Percentiles rank a stretch among this genome's conserved stretches.
phyloP scores from a whole-genome alignment of 1,139 yeast genomes.

The Blastobotrys apis region DNA sequence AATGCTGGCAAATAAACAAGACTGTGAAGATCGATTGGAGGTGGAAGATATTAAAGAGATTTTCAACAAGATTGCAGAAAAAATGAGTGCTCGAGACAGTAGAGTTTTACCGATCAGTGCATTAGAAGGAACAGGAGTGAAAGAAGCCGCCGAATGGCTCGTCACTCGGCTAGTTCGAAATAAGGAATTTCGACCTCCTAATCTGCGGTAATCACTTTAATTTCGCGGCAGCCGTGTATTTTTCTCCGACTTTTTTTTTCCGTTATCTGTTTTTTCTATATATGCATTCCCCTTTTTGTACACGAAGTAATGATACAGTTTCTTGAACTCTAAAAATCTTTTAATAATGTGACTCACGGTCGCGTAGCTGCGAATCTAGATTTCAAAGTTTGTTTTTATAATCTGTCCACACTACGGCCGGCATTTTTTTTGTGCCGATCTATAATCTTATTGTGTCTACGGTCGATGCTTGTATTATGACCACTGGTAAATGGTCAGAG shows the following conservation, averaged over 20 bases:
- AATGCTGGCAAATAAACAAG: slow-evolving; percentile 96
- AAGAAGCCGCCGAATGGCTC: slow-evolving; percentile 87
- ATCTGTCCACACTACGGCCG: too few relatives aligned
- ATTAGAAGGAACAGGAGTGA: slow-evolving; percentile 73
- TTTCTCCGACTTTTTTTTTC: background rate
- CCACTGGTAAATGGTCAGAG: too few relatives aligned
- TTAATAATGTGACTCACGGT: too few relatives aligned
- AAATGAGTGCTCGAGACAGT: slow-evolving; percentile 84
- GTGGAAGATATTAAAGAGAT: slow-evolving; percentile 74
- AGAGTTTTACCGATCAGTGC: slow-evolving; percentile 89
- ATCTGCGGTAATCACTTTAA: slow-evolving; percentile 15
- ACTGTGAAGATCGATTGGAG: slow-evolving; percentile 76
- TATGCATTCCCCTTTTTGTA: too few relatives aligned
- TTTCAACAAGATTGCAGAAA: slow-evolving; percentile 73
- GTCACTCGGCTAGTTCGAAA: slow-evolving; percentile 72
- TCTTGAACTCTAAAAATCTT: too few relatives aligned
- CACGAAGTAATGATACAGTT: too few relatives aligned
- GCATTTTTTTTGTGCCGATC: too few relatives aligned
- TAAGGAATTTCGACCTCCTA: slow-evolving; percentile 70
- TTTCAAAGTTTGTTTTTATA: too few relatives aligned
- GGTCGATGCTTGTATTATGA: too few relatives aligned
- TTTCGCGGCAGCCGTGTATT: background rate
- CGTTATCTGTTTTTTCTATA: too few relatives aligned
- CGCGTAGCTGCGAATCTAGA: too few relatives aligned
- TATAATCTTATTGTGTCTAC: too few relatives aligned